These are phyloP conservation scores for Chamaenerion angustifolium DNA, from an alignment of 345 rosid species.

Conservation along the genomic window DNA sequence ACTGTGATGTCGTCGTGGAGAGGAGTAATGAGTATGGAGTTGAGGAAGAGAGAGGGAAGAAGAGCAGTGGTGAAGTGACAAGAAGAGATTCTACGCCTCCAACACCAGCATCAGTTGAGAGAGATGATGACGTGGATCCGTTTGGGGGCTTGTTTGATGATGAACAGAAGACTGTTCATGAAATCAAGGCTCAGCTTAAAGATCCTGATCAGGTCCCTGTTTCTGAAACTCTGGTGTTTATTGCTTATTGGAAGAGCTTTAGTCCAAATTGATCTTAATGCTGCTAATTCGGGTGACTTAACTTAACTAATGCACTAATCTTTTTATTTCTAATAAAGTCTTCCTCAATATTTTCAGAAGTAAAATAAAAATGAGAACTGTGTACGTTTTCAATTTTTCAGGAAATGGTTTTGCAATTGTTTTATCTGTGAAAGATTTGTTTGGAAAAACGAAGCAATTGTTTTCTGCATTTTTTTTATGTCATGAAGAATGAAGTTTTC, in stretches of 20 bases:
- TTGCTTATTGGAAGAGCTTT: background rate
- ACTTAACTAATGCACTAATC: no score
- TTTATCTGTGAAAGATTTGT: no score
- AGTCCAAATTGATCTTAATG: no score
- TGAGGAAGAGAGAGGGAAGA: slow-evolving; percentile 18
- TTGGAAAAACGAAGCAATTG: no score
- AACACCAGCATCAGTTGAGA: slow-evolving; percentile 39
- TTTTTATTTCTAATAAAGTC: no score
- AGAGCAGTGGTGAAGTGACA: slow-evolving; percentile 8
- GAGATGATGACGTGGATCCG: slow-evolving; percentile 56
- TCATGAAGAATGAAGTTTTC: no score
- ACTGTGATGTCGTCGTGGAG: slow-evolving; percentile 39
- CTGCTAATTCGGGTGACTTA: no score
- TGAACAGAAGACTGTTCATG: slow-evolving; percentile 69
- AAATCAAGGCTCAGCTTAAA: slow-evolving; percentile 77
- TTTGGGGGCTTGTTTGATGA: slow-evolving; percentile 90
- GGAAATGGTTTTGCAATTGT: no score
- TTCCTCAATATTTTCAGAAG: no score
- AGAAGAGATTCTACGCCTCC: slow-evolving; percentile 18
- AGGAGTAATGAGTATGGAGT: slow-evolving; percentile 19
- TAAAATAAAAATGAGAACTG: no score
- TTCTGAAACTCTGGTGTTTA: background rate
- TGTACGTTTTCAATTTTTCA: no score
- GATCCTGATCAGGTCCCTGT: slow-evolving; percentile 69
- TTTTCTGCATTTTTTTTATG: no score